Evolutionary conservation across 139 green algal species (phyloP).

Genomic region (Micromonas pusilla): DNA sequence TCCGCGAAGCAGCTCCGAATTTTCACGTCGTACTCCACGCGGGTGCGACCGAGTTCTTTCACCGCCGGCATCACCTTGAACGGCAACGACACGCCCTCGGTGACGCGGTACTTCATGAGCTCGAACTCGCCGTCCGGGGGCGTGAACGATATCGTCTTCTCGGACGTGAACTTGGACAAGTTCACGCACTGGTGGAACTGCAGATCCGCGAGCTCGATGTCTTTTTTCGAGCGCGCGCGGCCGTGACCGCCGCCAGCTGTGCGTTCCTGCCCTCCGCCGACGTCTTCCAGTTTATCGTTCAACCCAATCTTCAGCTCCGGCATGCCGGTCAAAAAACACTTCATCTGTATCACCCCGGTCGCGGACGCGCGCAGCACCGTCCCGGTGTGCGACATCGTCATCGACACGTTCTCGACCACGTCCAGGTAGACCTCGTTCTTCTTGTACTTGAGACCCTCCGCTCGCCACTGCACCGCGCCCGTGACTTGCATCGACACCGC

Average conservation of each 20-base stretch:
- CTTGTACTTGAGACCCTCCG: constrained; percentile 84
- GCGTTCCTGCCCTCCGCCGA: background rate
- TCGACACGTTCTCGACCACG: constrained; percentile 79
- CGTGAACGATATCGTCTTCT: constrained; percentile 80
- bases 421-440: constrained; percentile 97
- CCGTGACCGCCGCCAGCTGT: background rate
- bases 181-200: constrained; percentile 97
- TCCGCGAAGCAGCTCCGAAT: constrained; percentile 56
- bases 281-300: constrained; percentile 70
- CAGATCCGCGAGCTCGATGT: constrained; percentile 65
- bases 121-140: constrained; percentile 96
- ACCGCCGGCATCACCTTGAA: constrained; percentile 86
- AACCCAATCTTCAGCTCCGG: constrained; percentile 86
- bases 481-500: constrained; percentile 74
- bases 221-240: background rate
- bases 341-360: constrained; percentile 79
- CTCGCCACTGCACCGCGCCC: constrained; percentile 73
- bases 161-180: constrained; percentile 63
- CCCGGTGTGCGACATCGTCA: constrained; percentile 70
- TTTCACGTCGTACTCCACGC: constrained; percentile 68
- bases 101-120: constrained; percentile 73
- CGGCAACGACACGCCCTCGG: constrained; percentile 78
- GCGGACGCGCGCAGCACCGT: constrained; percentile 78
- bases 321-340: constrained; percentile 88
- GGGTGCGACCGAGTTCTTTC: constrained; percentile 82